Conservation (phyloP, 192 early-diverging fungal genomes). For the Kappamyces sp. region DNA sequence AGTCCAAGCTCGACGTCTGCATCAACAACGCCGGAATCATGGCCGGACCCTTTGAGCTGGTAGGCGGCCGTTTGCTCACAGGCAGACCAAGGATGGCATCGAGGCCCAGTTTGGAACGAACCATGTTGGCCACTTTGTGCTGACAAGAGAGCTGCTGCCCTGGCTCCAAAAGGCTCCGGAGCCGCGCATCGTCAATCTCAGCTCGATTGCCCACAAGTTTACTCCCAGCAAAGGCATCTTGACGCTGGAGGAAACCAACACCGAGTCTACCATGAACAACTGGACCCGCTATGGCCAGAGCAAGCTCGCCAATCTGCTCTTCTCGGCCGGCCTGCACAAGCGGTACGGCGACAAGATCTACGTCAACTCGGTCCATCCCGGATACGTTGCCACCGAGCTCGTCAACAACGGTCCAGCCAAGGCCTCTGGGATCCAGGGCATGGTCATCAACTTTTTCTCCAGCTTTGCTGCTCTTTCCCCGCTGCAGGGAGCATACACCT, state of each 20-base stretch:
- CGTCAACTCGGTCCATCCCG: constrained; percentile 14
- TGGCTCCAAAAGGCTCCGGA: constrained; percentile 1
- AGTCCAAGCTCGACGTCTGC: constrained; percentile 28
- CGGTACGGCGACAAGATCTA: constrained; percentile 20
- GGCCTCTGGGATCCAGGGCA: not conserved
- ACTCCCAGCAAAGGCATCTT: constrained; percentile 15
- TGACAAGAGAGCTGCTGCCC: constrained; percentile 23
- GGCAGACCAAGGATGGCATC: constrained; percentile 28
- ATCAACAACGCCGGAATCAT: constrained; percentile 40
- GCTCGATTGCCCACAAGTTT: not conserved
- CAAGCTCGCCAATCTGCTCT: constrained; percentile 43
- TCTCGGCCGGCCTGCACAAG: constrained; percentile 23
- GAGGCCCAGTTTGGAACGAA: constrained; percentile 44
- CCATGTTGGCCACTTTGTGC: constrained; percentile 44
- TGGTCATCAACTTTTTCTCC: constrained; percentile 8
- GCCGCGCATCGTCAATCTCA: constrained; percentile 33
- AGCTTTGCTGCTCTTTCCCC: constrained; percentile 10
- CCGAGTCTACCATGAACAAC: constrained; percentile 15
- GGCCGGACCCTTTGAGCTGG: constrained; percentile 22
- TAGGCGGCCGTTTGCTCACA: too few species aligned
- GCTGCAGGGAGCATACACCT: constrained; percentile 32
- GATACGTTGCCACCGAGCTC: constrained; percentile 42
- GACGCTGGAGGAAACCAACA: constrained; percentile 23
- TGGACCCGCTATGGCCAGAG: constrained; percentile 39
- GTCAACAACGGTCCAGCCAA: constrained; percentile 17